Percentiles rank a stretch among this genome's conserved stretches.
Evolutionary conservation across 208 protist species (phyloP).

Genomic region (Leishmania tarentolae): DNA sequence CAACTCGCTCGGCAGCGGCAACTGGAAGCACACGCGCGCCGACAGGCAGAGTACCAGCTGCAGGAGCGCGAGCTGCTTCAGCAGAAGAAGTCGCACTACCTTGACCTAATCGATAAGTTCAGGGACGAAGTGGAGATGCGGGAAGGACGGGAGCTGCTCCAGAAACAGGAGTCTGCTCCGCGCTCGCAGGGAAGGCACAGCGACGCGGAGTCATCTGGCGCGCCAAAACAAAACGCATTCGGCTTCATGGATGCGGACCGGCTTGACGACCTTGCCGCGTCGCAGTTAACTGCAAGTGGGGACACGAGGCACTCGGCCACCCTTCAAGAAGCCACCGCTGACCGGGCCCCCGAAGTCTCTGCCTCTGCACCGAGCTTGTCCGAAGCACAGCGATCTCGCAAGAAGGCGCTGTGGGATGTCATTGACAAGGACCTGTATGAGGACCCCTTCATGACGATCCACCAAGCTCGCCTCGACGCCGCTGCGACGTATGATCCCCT

Average conservation of each 20-base stretch:
- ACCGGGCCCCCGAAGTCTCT: background rate
- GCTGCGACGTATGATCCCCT: slow-evolving; percentile 61
- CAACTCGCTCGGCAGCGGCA: slow-evolving; percentile 49
- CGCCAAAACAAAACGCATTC: slow-evolving; percentile 46
- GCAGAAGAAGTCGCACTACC: slow-evolving; percentile 51
- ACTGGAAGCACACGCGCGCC: slow-evolving; percentile 54
- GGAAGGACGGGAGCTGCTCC: slow-evolving; percentile 72
- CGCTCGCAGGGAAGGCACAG: slow-evolving; percentile 9
- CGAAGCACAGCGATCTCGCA: slow-evolving; percentile 7
- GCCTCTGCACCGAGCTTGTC: background rate
- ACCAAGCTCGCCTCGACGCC: slow-evolving; percentile 87
- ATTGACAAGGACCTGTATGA: slow-evolving; percentile 78
- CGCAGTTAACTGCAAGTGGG: slow-evolving; percentile 4
- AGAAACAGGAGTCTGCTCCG: slow-evolving; percentile 13
- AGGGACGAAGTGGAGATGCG: slow-evolving; percentile 69
- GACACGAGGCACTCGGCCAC: background rate
- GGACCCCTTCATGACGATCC: slow-evolving; percentile 72
- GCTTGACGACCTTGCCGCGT: slow-evolving; percentile 12
- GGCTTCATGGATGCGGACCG: slow-evolving; percentile 70
- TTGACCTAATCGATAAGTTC: slow-evolving; percentile 73
- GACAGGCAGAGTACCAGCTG: slow-evolving; percentile 74
- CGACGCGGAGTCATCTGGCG: background rate
- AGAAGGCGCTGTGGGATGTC: slow-evolving; percentile 54
- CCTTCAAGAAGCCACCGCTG: background rate
- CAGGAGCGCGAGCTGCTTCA: slow-evolving; percentile 63